Conservation (phyloP, 169 alveolate genomes). For the Haemoproteus tartakovskyi region DNA sequence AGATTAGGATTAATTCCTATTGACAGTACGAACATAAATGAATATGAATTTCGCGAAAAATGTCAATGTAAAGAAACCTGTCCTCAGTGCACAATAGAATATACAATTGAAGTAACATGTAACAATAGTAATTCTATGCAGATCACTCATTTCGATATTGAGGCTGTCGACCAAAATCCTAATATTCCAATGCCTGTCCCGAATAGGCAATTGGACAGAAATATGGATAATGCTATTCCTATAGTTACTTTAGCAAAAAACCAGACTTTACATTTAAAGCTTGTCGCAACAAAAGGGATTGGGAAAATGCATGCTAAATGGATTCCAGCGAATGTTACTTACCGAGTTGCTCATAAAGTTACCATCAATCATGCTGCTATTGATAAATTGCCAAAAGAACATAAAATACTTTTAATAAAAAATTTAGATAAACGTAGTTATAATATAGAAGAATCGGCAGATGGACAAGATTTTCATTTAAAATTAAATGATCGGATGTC, state of each 20-base stretch:
- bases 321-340: constrained; percentile 96
- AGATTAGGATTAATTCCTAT: constrained; percentile 97
- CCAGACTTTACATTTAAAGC: constrained; percentile 93
- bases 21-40: constrained; percentile 75
- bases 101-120: too few species aligned
- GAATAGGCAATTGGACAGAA: constrained; percentile 77
- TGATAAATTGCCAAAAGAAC: constrained; percentile 66
- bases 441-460: constrained; percentile 50
- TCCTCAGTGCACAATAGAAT: too few species aligned
- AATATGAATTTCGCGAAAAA: constrained; percentile 70
- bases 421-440: constrained; percentile 47
- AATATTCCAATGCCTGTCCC: constrained; percentile 83
- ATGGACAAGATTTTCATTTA: constrained; percentile 13
- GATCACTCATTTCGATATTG: too few species aligned
- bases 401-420: constrained; percentile 35
- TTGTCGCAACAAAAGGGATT: constrained; percentile 93
- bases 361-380: constrained; percentile 73
- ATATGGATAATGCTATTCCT: constrained; percentile 90
- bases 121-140: too few species aligned
- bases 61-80: constrained; percentile 84
- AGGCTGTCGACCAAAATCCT: constrained; percentile 14
- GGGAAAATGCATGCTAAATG: constrained; percentile 99
- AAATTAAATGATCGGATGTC: constrained; percentile 52
- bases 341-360: constrained; percentile 78
- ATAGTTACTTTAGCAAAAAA: constrained; percentile 96